A percentile compares a stretch with the other conserved stretches of the same genome.
These are phyloP conservation scores for Apostasia shenzhenica DNA, from an alignment of 106 monocot species.

Conservation along the genomic window DNA sequence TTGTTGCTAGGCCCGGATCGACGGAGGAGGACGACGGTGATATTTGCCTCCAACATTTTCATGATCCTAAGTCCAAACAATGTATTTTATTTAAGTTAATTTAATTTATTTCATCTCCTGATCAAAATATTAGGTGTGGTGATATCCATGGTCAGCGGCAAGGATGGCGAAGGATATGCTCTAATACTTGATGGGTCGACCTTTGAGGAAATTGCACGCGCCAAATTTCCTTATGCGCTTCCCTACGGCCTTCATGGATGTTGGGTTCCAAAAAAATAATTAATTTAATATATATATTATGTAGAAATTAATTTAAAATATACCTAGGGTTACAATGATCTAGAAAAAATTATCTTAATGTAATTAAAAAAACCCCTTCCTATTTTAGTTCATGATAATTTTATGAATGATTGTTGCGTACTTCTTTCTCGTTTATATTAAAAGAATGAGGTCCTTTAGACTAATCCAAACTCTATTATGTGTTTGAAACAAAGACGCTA, in stretches of 20 bases:
- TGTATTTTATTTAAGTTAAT: neutral
- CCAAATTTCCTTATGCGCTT: constrained; percentile 78
- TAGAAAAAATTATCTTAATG: too few relatives aligned
- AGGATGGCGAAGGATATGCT: constrained; percentile 75
- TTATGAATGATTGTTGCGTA: too few relatives aligned
- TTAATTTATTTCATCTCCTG: neutral
- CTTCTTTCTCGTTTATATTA: too few relatives aligned
- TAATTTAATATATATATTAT: neutral
- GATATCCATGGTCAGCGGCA: constrained; percentile 78
- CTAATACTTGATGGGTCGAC: constrained; percentile 70
- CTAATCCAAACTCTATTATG: too few relatives aligned
- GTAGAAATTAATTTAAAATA: too few relatives aligned
- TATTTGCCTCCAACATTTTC: too few relatives aligned
- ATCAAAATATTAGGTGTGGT: constrained; percentile 51
- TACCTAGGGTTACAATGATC: too few relatives aligned
- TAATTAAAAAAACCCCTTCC: too few relatives aligned
- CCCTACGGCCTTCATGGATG: constrained; percentile 93
- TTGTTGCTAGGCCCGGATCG: constrained; percentile 76
- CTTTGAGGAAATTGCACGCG: constrained; percentile 87
- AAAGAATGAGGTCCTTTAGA: too few relatives aligned
- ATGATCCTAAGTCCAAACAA: neutral
- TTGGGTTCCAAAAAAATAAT: constrained; percentile 64
- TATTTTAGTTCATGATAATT: too few relatives aligned
- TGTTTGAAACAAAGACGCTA: too few relatives aligned
- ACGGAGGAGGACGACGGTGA: constrained; percentile 83